These are phyloP conservation scores for Rhodotorula mucilaginosa DNA, from an alignment of 1,284 basidiomycete species.

Conservation along the genomic window DNA sequence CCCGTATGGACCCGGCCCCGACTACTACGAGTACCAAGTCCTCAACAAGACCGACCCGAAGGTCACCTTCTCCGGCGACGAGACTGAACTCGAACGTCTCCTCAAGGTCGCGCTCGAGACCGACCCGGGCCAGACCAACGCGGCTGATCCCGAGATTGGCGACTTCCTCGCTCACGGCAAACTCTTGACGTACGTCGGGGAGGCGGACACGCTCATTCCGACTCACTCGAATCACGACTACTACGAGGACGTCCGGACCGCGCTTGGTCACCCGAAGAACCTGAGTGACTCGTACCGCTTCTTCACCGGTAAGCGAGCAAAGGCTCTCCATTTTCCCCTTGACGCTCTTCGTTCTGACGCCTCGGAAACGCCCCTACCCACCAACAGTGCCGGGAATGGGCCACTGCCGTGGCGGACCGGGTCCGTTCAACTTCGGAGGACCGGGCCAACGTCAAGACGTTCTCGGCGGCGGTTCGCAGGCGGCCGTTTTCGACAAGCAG, in stretches of 20 bases:
- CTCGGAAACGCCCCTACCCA: background rate
- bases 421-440: slow-evolving; percentile 19
- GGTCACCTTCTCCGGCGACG: slow-evolving; percentile 10
- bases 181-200: slow-evolving; percentile 30
- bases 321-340: background rate
- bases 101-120: slow-evolving; percentile 5
- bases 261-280: slow-evolving; percentile 27
- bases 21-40: slow-evolving; percentile 20
- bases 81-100: slow-evolving; percentile 9
- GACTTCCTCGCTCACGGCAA: slow-evolving; percentile 41
- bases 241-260: slow-evolving; percentile 32
- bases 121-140: slow-evolving; percentile 32
- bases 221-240: slow-evolving; percentile 11
- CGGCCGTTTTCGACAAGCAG: slow-evolving; percentile 17
- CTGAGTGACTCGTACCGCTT: slow-evolving; percentile 34
- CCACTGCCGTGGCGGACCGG: slow-evolving; percentile 21
- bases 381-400: slow-evolving; percentile 24
- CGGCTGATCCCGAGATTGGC: slow-evolving; percentile 37
- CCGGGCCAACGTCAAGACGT: slow-evolving; percentile 7
- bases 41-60: slow-evolving; percentile 28
- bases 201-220: slow-evolving; percentile 41
- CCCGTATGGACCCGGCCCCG: slow-evolving; percentile 15
- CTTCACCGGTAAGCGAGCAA: slow-evolving; percentile 22
- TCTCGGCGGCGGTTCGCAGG: background rate
- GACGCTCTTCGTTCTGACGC: background rate